These are phyloP conservation scores for Blastomyces silverae DNA, from an alignment of 2,329 filamentous ascomycete genomes.

Conservation along the genomic window DNA sequence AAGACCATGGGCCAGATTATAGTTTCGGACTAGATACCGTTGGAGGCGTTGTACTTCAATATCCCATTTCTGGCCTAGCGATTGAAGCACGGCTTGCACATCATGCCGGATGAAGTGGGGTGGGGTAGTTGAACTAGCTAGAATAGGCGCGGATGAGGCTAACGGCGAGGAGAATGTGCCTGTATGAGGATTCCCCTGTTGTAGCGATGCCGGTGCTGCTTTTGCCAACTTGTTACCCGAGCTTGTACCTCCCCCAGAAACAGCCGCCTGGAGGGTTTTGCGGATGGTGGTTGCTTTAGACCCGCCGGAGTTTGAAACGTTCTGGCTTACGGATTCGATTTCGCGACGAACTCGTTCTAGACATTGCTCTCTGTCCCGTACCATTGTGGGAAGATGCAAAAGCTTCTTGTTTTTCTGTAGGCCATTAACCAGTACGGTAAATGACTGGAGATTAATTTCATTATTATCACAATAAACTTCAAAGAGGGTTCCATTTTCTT, in stretches of 20 bases:
- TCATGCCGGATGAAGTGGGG: slow-evolving; percentile 28
- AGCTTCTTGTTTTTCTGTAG: slow-evolving; percentile 59
- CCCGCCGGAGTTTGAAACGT: slow-evolving; percentile 27
- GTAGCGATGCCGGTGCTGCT: slow-evolving; percentile 13
- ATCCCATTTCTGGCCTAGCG: slow-evolving; percentile 43
- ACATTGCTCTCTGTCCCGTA: slow-evolving; percentile 54
- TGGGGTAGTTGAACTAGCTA: slow-evolving; percentile 12
- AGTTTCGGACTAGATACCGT: slow-evolving; percentile 43
- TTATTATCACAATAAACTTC: slow-evolving; percentile 67
- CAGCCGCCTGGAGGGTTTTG: slow-evolving; percentile 39
- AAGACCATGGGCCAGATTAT: slow-evolving; percentile 36
- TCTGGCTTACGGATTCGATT: slow-evolving; percentile 47
- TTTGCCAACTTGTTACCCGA: slow-evolving; percentile 32
- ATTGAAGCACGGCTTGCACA: slow-evolving; percentile 37
- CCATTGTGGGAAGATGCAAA: slow-evolving; percentile 57
- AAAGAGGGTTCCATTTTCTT: slow-evolving; percentile 55
- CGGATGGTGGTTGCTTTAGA: slow-evolving; percentile 38
- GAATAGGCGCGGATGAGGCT: slow-evolving; percentile 14
- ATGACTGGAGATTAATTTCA: slow-evolving; percentile 62
- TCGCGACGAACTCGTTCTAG: slow-evolving; percentile 54
- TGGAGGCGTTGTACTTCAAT: slow-evolving; percentile 38
- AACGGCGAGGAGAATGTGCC: slow-evolving; percentile 18
- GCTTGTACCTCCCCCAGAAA: slow-evolving; percentile 30
- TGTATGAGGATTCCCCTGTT: slow-evolving; percentile 9
- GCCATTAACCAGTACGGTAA: slow-evolving; percentile 62